A percentile compares a stretch with the other conserved stretches of the same genome.
phyloP scores from a whole-genome alignment of 2,329 filamentous ascomycete genomes.

The Blumeriella jaapii region DNA sequence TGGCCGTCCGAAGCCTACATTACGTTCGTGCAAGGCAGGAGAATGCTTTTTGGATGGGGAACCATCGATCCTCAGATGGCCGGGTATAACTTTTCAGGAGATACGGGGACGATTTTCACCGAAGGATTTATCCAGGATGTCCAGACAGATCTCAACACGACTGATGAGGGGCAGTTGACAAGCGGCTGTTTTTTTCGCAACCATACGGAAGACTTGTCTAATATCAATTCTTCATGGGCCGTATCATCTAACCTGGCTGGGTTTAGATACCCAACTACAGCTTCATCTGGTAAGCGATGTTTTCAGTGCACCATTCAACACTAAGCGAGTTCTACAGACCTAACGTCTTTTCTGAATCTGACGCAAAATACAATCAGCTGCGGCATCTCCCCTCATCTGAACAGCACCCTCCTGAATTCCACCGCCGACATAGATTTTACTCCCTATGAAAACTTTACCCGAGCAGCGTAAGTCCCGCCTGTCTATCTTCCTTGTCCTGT shows the following conservation, averaged over 20 bases:
- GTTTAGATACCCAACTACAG: constrained; percentile 22
- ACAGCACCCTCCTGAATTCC: constrained; percentile 38
- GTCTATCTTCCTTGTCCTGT: too few species aligned
- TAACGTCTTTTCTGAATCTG: constrained; percentile 27
- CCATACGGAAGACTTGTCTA: constrained; percentile 30
- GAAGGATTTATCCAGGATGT: constrained; percentile 32
- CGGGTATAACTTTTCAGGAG: constrained; percentile 41
- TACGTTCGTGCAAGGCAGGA: constrained; percentile 40
- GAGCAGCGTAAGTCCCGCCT: too few species aligned
- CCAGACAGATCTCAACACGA: constrained; percentile 25
- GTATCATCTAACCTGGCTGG: constrained; percentile 24
- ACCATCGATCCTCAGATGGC: constrained; percentile 44
- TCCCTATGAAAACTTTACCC: constrained; percentile 39
- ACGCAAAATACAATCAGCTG: constrained; percentile 37
- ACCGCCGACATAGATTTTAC: constrained; percentile 37
- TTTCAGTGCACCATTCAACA: too few species aligned
- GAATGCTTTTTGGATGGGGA: constrained; percentile 45
- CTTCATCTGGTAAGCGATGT: constrained; percentile 14
- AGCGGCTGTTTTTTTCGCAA: constrained; percentile 43
- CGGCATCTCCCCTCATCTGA: constrained; percentile 49
- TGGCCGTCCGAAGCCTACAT: constrained; percentile 53
- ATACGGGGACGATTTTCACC: constrained; percentile 40
- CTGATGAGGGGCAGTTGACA: constrained; percentile 31
- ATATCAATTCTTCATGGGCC: constrained; percentile 43
- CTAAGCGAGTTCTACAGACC: constrained; percentile 7